Base-by-base conservation (phyloP, 164 flowering plant genomes). In the Taxillus chinensis region DNA sequence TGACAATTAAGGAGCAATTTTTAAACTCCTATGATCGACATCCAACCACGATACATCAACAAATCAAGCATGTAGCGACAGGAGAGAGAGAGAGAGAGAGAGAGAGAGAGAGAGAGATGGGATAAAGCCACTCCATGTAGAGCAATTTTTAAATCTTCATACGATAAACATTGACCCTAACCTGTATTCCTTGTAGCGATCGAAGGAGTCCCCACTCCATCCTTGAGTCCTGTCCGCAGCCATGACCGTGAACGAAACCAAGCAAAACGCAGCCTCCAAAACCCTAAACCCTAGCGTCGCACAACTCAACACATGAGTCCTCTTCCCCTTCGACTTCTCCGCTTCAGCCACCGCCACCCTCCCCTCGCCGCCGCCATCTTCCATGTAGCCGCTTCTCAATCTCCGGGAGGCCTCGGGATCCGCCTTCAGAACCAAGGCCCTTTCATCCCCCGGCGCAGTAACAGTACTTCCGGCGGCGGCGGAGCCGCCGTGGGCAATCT, bases 121-220 rank as follows among this genome's bases (percentile, higher is more conserved):
- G 27, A 27, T 27, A 27, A 27, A 27, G 27, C 27, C 27, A 27
- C 2, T 27, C 27, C 27, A 27, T 27, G 27, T 0, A 27, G 27
- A 27, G 27, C 27, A 27, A 27, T 27, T 27, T 27, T 0, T 27
- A 27, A 27, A 27, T 27, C 27, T 27, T 27, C 27, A 27, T 0
- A 27, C 27, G 27, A 27, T 27, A 27, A 0, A 27, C 27, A 0
- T 2, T 27, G 27, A 27, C 27, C 27, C 12, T 42, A 11, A 86
- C 99, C 96, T 83, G 83, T 89, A 95, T 59, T 89, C 99, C 67
- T 74, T 87, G 72, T 95, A 91, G 41, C 99, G 87, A 67, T 89
- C 83, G 67, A 81, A 95, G 27, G 99, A 95, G 70, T 95, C 99
- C 5, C 97, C 99, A 45, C 80, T 80, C 99, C 99, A 95, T 1